Conservation (phyloP, 2,329 filamentous ascomycete genomes). For the Sphaceloma murrayae region DNA sequence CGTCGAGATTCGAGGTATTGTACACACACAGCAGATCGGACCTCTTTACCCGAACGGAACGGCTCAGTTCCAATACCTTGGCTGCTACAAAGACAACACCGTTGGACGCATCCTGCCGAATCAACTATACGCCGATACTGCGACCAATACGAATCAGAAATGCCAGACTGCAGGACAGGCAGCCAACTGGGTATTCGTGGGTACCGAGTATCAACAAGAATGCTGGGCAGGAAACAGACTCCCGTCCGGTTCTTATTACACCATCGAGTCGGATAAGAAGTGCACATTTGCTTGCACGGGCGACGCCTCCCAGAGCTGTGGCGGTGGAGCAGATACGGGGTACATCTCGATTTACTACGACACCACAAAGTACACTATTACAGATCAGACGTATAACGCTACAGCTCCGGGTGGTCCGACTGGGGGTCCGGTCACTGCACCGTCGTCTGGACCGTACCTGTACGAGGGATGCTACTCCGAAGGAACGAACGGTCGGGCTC, state of each 20-base stretch:
- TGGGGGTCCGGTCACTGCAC: slow-evolving; percentile 17
- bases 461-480: slow-evolving; percentile 33
- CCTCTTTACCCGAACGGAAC: slow-evolving; percentile 27
- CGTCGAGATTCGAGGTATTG: slow-evolving; percentile 28
- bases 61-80: slow-evolving; percentile 26
- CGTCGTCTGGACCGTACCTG: slow-evolving; percentile 27
- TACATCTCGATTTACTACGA: slow-evolving; percentile 46
- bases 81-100: slow-evolving; percentile 28
- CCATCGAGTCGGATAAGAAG: slow-evolving; percentile 1
- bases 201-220: slow-evolving; percentile 18
- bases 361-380: slow-evolving; percentile 21
- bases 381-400: slow-evolving; percentile 21
- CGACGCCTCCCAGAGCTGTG: slow-evolving; percentile 42
- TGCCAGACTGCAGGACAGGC: slow-evolving; percentile 27
- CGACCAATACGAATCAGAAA: slow-evolving; percentile 24
- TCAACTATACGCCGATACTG: slow-evolving; percentile 21
- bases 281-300: slow-evolving; percentile 45
- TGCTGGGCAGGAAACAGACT: slow-evolving; percentile 15
- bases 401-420: slow-evolving; percentile 16
- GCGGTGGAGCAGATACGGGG: slow-evolving; percentile 34
- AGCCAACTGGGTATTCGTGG: slow-evolving; percentile 21
- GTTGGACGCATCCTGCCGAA: slow-evolving; percentile 27
- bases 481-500: slow-evolving; percentile 23
- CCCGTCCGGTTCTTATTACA: slow-evolving; percentile 22
- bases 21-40: slow-evolving; percentile 30